A percentile compares a stretch with the other conserved stretches of the same genome.
phyloP scores from a whole-genome alignment of 352 stramenopile genomes.

The Peronospora belbahrii region DNA sequence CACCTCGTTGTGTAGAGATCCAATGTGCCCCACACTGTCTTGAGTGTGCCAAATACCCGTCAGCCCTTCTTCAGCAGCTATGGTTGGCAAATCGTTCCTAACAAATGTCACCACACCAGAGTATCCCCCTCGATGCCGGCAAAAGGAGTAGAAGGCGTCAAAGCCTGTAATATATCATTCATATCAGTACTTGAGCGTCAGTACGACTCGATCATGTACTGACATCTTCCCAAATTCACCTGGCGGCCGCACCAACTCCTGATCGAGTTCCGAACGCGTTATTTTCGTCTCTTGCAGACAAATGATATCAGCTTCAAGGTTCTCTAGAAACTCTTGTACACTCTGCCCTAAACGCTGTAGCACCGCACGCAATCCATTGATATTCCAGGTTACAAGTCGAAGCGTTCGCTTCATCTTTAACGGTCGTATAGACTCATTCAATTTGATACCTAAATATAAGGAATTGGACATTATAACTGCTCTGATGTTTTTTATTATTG shows the following conservation, averaged over 20 bases:
- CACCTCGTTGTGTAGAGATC: conserved; percentile 43
- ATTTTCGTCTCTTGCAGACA: conserved; percentile 86
- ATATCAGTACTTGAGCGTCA: conserved; percentile 5
- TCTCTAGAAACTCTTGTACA: conserved; percentile 43
- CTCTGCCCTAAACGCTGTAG: conserved; percentile 50
- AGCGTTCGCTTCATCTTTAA: conserved; percentile 20
- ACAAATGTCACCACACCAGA: conserved; percentile 77
- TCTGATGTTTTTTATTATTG: conserved; percentile 3
- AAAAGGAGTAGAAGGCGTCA: conserved; percentile 84
- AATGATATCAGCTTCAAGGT: conserved; percentile 57
- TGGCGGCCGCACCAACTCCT: conserved; percentile 58
- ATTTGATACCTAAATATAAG: too few relatives aligned
- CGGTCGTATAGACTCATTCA: too few relatives aligned
- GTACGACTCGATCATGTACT: not conserved
- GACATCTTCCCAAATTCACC: conserved; percentile 18
- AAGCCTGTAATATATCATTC: conserved; percentile 30
- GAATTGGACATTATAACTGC: too few relatives aligned
- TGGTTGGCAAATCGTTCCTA: conserved; percentile 36
- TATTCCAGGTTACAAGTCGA: conserved; percentile 77
- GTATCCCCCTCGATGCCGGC: conserved; percentile 51
- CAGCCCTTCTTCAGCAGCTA: conserved; percentile 66
- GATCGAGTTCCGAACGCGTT: conserved; percentile 71
- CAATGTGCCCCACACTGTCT: conserved; percentile 49
- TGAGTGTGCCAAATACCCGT: conserved; percentile 51
- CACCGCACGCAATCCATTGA: conserved; percentile 77